phyloP scores from a whole-genome alignment of 345 rosid genomes.

The Eutrema yunnanense region DNA sequence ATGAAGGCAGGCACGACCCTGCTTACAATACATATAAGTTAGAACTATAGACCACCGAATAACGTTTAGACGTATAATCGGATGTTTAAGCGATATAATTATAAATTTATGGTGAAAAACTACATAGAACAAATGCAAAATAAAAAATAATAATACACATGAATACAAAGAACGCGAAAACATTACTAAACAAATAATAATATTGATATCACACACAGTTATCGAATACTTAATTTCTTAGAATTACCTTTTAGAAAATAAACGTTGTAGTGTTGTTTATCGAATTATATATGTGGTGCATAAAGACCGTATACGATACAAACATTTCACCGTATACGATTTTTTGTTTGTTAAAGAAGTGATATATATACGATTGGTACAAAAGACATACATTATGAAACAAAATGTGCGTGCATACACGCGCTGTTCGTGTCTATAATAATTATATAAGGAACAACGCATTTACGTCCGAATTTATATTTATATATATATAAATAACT shows the following conservation, averaged over 20 bases:
- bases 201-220: no score
- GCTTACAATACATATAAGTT: background rate
- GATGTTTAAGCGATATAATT: no score
- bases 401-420: background rate
- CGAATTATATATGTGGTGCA: background rate
- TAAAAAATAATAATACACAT: no score
- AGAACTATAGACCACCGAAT: background rate
- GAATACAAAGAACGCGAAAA: no score
- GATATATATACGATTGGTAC: background rate
- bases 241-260: no score
- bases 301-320: background rate
- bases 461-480: background rate
- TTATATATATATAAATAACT: background rate
- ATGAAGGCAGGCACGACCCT: no score
- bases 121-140: no score
- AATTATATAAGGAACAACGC: background rate
- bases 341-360: no score
- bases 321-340: background rate
- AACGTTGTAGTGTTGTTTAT: background rate
- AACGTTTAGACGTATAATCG: no score
- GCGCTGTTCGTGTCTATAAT: background rate
- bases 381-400: background rate
- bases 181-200: no score
- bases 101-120: no score
- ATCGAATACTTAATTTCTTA: no score